Evolutionary conservation across 352 stramenopile species (phyloP), one percentile per base, ranked within the genome.

Genomic region (Pythium biforme): DNA sequence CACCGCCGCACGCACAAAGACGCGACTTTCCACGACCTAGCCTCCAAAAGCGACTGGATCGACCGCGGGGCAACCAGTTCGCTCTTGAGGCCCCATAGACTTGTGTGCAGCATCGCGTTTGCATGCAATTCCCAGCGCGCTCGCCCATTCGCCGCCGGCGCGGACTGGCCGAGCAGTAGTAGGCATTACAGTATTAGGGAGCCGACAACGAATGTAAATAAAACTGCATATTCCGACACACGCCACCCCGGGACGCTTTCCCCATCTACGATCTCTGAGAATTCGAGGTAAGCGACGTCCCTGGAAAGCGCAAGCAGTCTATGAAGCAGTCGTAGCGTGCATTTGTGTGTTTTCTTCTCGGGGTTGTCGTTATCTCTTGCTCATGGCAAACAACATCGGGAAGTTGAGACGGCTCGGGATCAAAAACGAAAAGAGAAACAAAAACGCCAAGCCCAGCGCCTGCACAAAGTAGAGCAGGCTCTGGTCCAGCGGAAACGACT

Each of bases 391-490:
- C 10, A 93, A 70, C 70, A 89, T 73, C 4, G 84, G 84, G 43
- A 93, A 93, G 50, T 93, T 93, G 74, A 93, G 77, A 40, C 84
- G 77, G 37, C 77, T 90, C 3, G 84, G 84, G 53, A 93, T 90
- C 26, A 85, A 68, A 33, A 89, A 83, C 10, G 84, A 89, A 58
- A 93, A 90, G 34, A 91, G 67, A 5, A 93, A 76, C 33, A 93
- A 63, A 56, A 90, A 89, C 15, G 77, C 64, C 29, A 93, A 66
- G 0, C 80, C 82, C 26, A 90, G 66, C 20, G 77, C 74, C 64
- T 88, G 77, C 12, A 91, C 70, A 33, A 91, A 90, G 69, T 89
- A 93, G 7, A 93, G 65, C 46, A 91, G 64, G 63, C 81, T 93
- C 64, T 89, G 81, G 64, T 93, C 82, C 34, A 91, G 85, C 54